Evolutionary conservation across 1,284 basidiomycete species (phyloP).

Genomic region (Cryptococcus deneoformans): DNA sequence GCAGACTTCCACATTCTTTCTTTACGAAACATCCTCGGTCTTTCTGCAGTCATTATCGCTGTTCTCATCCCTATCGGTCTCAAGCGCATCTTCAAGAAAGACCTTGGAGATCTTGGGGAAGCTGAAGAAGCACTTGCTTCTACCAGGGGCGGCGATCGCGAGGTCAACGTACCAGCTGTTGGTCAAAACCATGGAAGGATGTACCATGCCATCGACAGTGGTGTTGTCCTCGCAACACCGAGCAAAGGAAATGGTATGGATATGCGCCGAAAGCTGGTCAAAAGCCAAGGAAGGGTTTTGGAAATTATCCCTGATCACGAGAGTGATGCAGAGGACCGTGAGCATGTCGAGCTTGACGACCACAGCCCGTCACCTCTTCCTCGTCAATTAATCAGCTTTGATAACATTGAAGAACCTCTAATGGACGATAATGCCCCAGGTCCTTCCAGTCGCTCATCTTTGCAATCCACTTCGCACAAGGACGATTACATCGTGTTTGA

Average conservation of each 20-base stretch:
- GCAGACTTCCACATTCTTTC: conserved; percentile 91
- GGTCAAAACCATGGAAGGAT: conserved; percentile 19
- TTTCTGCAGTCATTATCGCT: conserved; percentile 79
- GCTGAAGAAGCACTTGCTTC: conserved; percentile 32
- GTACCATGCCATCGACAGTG: conserved; percentile 41
- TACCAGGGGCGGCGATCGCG: conserved; percentile 9
- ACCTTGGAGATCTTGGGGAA: conserved; percentile 44
- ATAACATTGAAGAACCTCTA: too few relatives aligned
- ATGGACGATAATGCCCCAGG: not conserved
- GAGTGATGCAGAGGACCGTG: conserved; percentile 11
- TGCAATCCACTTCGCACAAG: not conserved
- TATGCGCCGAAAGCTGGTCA: conserved; percentile 10
- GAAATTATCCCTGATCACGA: conserved; percentile 31
- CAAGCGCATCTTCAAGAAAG: conserved; percentile 52
- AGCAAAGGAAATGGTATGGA: conserved; percentile 28
- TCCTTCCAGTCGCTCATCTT: not conserved
- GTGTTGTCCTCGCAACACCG: conserved; percentile 36
- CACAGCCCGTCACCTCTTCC: not conserved
- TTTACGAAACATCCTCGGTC: conserved; percentile 76
- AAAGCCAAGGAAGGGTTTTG: conserved; percentile 28
- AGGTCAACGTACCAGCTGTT: conserved; percentile 21
- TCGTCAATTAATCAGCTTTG: not conserved
- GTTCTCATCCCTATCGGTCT: conserved; percentile 88
- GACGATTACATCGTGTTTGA: not conserved
- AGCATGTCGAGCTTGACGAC: not conserved